Evolutionary conservation across 345 rosid species (phyloP).

Genomic region (Orychophragmus violaceus): DNA sequence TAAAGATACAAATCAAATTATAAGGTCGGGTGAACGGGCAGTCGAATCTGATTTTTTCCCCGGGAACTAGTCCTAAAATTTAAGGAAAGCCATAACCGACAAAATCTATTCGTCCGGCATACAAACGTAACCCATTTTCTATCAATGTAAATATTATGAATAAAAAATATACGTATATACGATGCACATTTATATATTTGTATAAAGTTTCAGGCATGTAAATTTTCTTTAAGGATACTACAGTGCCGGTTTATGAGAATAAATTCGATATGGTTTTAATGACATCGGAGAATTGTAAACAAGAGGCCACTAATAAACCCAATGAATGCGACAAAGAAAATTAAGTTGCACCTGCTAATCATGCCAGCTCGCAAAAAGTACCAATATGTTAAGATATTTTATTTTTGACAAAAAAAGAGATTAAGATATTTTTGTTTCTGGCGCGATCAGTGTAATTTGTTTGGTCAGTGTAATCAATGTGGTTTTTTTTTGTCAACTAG

Average conservation of each 20-base stretch:
- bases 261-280: neutral
- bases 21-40: no score
- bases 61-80: no score
- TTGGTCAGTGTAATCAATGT: conserved; percentile 18
- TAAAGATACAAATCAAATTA: no score
- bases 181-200: neutral
- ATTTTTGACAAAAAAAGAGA: neutral
- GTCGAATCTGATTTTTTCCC: no score
- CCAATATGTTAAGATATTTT: neutral
- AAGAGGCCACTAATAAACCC: conserved; percentile 1
- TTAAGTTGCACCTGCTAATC: conserved; percentile 5
- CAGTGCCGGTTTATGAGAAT: neutral
- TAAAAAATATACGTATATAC: neutral
- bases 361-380: conserved; percentile 26
- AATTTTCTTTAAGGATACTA: neutral
- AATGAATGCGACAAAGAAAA: neutral
- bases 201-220: neutral
- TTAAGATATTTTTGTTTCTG: neutral
- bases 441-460: conserved; percentile 10
- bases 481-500: neutral
- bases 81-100: no score
- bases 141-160: neutral
- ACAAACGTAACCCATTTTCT: no score
- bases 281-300: neutral
- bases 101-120: no score